Percentiles rank a stretch among this genome's conserved stretches.
phyloP scores from a whole-genome alignment of 305 asterid species.

The Fraxinus velutina region DNA sequence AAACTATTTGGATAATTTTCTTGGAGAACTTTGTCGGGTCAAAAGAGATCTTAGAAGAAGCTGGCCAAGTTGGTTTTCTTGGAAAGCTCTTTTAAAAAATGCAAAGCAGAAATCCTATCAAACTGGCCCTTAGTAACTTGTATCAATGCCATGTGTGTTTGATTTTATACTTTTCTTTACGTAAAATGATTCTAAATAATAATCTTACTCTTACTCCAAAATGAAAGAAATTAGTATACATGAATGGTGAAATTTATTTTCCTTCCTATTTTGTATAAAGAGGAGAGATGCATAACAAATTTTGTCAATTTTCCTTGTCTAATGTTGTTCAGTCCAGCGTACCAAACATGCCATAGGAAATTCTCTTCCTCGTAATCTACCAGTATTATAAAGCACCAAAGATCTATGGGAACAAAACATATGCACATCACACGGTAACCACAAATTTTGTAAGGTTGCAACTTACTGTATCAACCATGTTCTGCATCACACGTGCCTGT shows the following conservation, averaged over 20 bases:
- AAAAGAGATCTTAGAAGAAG: background rate
- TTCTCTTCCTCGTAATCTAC: background rate
- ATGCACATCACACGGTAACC: background rate
- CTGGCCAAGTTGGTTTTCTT: background rate
- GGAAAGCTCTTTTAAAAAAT: background rate
- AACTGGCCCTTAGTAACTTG: background rate
- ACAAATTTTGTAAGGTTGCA: background rate
- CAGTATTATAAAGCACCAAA: background rate
- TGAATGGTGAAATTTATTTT: background rate
- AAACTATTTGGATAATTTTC: too few species aligned
- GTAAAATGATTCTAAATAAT: background rate
- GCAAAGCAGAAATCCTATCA: background rate
- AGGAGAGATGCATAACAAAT: background rate
- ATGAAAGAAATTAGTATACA: background rate
- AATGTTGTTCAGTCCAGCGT: background rate
- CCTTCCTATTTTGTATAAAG: background rate
- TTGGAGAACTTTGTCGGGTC: background rate
- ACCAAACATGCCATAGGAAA: background rate
- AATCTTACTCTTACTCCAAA: background rate
- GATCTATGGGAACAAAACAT: background rate
- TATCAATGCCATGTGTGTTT: background rate
- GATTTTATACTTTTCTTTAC: background rate
- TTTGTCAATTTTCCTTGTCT: background rate
- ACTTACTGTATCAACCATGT: constrained; percentile 46
- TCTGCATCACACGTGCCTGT: constrained; percentile 38